phyloP scores from a whole-genome alignment of 768 basidiomycete species.

The Symmetrospora coprosmae region DNA sequence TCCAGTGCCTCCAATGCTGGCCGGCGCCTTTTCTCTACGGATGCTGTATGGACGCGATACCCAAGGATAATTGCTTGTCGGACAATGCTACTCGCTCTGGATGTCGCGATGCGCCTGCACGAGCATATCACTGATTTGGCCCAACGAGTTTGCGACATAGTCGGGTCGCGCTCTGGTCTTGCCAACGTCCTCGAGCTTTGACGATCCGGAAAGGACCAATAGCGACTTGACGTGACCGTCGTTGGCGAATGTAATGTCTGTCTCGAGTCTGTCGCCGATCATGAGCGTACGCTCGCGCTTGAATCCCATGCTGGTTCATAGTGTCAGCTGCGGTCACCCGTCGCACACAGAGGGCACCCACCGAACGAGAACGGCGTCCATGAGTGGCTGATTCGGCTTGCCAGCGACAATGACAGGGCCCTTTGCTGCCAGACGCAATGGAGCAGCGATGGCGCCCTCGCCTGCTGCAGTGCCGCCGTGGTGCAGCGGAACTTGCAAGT shows the following conservation, averaged over 20 bases:
- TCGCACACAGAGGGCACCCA: background rate
- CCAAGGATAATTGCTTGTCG: too few relatives aligned
- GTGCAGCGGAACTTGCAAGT: slow-evolving; percentile 11
- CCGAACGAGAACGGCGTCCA: slow-evolving; percentile 2
- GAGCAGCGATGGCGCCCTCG: slow-evolving; percentile 16
- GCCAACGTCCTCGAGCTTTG: slow-evolving; percentile 55
- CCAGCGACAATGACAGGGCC: slow-evolving; percentile 14
- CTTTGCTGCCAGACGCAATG: slow-evolving; percentile 11
- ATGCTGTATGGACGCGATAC: too few relatives aligned
- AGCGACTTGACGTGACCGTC: slow-evolving; percentile 68
- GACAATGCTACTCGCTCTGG: background rate
- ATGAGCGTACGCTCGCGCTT: slow-evolving; percentile 76
- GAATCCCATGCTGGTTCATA: slow-evolving; percentile 53
- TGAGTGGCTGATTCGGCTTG: slow-evolving; percentile 15
- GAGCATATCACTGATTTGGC: slow-evolving; percentile 46
- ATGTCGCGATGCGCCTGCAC: slow-evolving; percentile 13
- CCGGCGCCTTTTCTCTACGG: too few relatives aligned
- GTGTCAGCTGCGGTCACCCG: background rate
- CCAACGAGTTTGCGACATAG: slow-evolving; percentile 64
- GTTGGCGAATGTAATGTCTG: slow-evolving; percentile 84
- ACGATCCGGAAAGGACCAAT: slow-evolving; percentile 70
- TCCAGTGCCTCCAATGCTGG: too few relatives aligned
- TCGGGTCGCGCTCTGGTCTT: slow-evolving; percentile 59
- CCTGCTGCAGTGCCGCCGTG: slow-evolving; percentile 16
- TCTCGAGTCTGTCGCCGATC: slow-evolving; percentile 84